Conservation (phyloP, 1,139 yeast species). For the Hanseniaspora sp. region DNA sequence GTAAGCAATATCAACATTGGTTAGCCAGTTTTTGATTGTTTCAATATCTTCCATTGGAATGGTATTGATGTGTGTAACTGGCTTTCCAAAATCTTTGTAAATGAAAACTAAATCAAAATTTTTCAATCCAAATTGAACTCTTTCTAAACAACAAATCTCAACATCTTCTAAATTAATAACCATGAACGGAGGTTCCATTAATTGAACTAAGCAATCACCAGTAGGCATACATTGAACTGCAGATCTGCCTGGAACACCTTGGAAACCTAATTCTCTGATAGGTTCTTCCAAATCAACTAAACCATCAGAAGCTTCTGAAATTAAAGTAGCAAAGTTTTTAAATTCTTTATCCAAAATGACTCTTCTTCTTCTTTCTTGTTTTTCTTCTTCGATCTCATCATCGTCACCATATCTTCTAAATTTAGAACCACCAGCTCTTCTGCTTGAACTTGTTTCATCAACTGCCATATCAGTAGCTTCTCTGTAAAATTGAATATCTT, state of each 20-base stretch:
- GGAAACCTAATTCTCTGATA: conserved; percentile 90
- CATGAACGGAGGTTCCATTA: conserved; percentile 88
- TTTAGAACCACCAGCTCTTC: conserved; percentile 43
- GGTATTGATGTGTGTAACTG: conserved; percentile 88
- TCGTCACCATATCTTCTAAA: conserved; percentile 93
- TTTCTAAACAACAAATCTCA: conserved; percentile 88
- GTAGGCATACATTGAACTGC: conserved; percentile 95
- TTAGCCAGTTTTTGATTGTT: conserved; percentile 89
- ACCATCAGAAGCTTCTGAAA: conserved; percentile 77
- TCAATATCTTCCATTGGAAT: conserved; percentile 89
- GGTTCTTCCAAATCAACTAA: conserved; percentile 83
- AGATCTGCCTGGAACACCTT: conserved; percentile 93
- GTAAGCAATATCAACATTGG: conserved; percentile 88
- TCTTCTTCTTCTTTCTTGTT: conserved; percentile 90
- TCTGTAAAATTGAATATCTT: conserved; percentile 89
- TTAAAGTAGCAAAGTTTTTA: conserved; percentile 75
- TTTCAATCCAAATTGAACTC: conserved; percentile 93
- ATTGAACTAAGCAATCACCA: conserved; percentile 87
- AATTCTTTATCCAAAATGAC: conserved; percentile 87
- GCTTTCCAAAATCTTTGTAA: conserved; percentile 74
- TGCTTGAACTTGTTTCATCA: conserved; percentile 94
- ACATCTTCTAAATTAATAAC: conserved; percentile 85
- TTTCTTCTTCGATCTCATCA: conserved; percentile 97
- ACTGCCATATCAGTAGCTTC: conserved; percentile 95
- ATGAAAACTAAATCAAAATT: conserved; percentile 94